These are phyloP conservation scores for Tricholoma hemisulphureum DNA, from an alignment of 768 basidiomycete species.

Conservation along the genomic window DNA sequence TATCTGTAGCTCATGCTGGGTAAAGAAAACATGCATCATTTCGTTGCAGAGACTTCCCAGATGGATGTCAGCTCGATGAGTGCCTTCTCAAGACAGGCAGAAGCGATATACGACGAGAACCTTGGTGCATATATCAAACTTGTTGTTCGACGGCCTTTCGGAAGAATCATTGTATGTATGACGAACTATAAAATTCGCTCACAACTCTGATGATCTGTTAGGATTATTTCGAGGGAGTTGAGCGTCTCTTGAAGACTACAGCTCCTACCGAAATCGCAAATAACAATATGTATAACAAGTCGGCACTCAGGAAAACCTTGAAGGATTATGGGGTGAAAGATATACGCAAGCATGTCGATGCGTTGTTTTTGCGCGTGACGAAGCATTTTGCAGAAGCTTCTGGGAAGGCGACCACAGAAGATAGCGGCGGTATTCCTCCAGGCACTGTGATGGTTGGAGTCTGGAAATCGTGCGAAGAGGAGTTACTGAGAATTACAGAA, in stretches of 20 bases:
- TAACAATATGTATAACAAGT: conserved; percentile 73
- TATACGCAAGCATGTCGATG: conserved; percentile 83
- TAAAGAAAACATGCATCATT: conserved; percentile 95
- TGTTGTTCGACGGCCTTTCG: conserved; percentile 81
- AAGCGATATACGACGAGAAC: conserved; percentile 87
- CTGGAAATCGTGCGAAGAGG: conserved; percentile 90
- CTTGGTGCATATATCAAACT: conserved; percentile 82
- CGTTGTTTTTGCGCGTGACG: conserved; percentile 86
- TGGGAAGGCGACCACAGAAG: conserved; percentile 60
- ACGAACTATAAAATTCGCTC: not conserved
- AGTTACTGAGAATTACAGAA: conserved; percentile 71
- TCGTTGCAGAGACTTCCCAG: conserved; percentile 77
- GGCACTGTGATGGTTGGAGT: conserved; percentile 77
- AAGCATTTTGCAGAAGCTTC: conserved; percentile 92
- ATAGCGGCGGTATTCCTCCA: conserved; percentile 50
- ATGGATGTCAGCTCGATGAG: conserved; percentile 64
- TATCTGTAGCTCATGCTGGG: conserved; percentile 1
- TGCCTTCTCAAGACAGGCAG: conserved; percentile 67
- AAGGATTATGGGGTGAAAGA: conserved; percentile 89
- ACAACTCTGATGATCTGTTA: conserved; percentile 27
- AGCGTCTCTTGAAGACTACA: conserved; percentile 80
- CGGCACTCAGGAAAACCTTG: conserved; percentile 76
- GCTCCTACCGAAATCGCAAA: conserved; percentile 73
- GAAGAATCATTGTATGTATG: conserved; percentile 74
- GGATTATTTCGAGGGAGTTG: conserved; percentile 95